Base-by-base conservation (phyloP, 805 yeast species). In the Candida quercuum region DNA sequence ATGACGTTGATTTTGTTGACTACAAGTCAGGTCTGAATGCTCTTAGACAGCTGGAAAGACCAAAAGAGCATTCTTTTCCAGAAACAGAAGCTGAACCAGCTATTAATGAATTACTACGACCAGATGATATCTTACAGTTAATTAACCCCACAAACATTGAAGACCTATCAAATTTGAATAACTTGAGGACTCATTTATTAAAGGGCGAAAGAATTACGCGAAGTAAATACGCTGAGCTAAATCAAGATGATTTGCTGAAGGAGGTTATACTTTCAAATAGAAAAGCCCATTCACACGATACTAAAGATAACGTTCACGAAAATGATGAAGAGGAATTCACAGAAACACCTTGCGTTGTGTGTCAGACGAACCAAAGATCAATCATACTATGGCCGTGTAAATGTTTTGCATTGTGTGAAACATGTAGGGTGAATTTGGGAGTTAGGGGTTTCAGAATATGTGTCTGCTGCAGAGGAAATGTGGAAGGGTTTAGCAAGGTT, bases 311-410 rank as follows among this genome's bases (percentile, higher is more conserved):
- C 31, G 17, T 35, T 9, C 28, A 39, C 10, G 51, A 49, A 8
- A 52, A 48, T 13, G 57, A 56, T 3, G 63, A 58, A 7, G 64
- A 59, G 7, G 45, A 57, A 6, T 57, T 57, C 20, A 49, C 61
- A 3, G 56, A 66, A 17, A 46, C 75, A 6, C 64, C 66, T 6
- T 88, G 97, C 60, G 95, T 86, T 6, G 81, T 89, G 3, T 89
- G 97, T 56, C 91, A 83, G 48, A 68, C 71, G 5, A 76, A 81
- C 40, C 73, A 78, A 5, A 69, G 96, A 46, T 84, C 81, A 40
- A 74, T 89, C 29, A 78, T 89, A 8, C 65, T 91, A 3, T 89
- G 97, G 97, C 97, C 97, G 0, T 89, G 97, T 56, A 75, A 78
- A 49, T 89, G 97, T 58, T 75, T 89, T 39, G 88, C 95, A 0